phyloP scores from a whole-genome alignment of 768 basidiomycete species.

The Boletellus ananas region DNA sequence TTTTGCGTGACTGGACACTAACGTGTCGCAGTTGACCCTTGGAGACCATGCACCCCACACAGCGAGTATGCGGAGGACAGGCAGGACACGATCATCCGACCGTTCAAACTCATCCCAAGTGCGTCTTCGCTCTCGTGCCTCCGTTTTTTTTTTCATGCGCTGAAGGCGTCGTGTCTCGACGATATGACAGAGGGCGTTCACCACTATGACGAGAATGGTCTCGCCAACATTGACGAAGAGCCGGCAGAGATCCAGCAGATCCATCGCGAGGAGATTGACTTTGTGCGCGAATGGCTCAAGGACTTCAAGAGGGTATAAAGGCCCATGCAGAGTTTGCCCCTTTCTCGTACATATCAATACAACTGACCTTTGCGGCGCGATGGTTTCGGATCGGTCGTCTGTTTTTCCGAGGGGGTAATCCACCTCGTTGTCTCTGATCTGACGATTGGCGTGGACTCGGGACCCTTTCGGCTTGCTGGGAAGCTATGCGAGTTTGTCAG shows the following conservation, averaged over 20 bases:
- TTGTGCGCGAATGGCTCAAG: constrained; percentile 73
- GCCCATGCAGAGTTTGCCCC: too few relatives aligned
- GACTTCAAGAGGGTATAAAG: constrained; percentile 30
- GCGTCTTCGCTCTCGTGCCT: constrained; percentile 23
- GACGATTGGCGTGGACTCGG: too few relatives aligned
- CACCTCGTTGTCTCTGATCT: too few relatives aligned
- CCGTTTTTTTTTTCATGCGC: neutral
- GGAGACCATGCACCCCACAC: constrained; percentile 84
- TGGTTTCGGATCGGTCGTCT: too few relatives aligned
- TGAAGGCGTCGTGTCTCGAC: neutral
- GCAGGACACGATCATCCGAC: constrained; percentile 65
- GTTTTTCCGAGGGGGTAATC: too few relatives aligned
- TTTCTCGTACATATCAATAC: too few relatives aligned
- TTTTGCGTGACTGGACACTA: neutral
- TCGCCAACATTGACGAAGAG: constrained; percentile 55
- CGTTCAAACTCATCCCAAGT: constrained; percentile 88
- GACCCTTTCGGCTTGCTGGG: too few relatives aligned
- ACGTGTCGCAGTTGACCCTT: constrained; percentile 69
- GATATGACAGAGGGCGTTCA: constrained; percentile 61
- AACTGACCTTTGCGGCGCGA: too few relatives aligned
- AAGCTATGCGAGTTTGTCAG: too few relatives aligned
- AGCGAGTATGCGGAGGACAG: constrained; percentile 67
- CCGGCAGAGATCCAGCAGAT: constrained; percentile 77
- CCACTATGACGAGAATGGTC: constrained; percentile 69
- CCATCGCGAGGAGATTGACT: constrained; percentile 74